Percentiles rank a stretch among this genome's conserved stretches.
These are phyloP conservation scores for Saccharomyces hybrid DNA, from an alignment of 1,139 yeast species.

Conservation along the genomic window DNA sequence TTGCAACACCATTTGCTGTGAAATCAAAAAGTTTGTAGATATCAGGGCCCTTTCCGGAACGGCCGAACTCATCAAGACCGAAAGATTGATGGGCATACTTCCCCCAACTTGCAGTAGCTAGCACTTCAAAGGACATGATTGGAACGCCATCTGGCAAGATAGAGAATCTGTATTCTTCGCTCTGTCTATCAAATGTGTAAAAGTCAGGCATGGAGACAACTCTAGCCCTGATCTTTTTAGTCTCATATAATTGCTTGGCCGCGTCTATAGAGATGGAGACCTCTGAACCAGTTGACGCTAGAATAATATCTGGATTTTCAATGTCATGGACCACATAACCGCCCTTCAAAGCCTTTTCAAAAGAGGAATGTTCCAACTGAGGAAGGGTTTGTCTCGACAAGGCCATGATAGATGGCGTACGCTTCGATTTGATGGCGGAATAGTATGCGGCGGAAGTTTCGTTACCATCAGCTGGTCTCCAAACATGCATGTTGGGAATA, in stretches of 20 bases:
- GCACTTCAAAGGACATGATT: conserved; percentile 84
- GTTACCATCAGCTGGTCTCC: conserved; percentile 99
- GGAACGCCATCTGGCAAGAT: conserved; percentile 94
- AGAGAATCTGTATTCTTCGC: conserved; percentile 65
- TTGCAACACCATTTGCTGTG: conserved; percentile 85
- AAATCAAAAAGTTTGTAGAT: conserved; percentile 79
- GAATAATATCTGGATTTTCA: conserved; percentile 64
- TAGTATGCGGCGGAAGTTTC: conserved; percentile 95
- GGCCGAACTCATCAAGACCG: conserved; percentile 93
- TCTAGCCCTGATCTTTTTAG: conserved; percentile 61
- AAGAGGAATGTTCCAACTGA: conserved; percentile 85
- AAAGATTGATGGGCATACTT: conserved; percentile 93
- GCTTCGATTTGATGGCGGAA: conserved; percentile 59
- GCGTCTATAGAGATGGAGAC: conserved; percentile 79
- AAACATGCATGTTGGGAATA: conserved; percentile 83
- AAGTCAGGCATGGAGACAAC: conserved; percentile 91
- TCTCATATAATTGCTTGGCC: conserved; percentile 51
- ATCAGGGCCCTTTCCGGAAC: conserved; percentile 81
- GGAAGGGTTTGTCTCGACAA: conserved; percentile 96
- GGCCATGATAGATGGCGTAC: conserved; percentile 85
- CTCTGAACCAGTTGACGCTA: conserved; percentile 94
- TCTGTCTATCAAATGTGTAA: conserved; percentile 78
- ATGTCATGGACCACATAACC: conserved; percentile 70
- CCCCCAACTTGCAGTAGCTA: conserved; percentile 87
- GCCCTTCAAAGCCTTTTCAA: conserved; percentile 92